Conservation (phyloP, 2,329 filamentous ascomycete species). For the Pezicula rhizophila region DNA sequence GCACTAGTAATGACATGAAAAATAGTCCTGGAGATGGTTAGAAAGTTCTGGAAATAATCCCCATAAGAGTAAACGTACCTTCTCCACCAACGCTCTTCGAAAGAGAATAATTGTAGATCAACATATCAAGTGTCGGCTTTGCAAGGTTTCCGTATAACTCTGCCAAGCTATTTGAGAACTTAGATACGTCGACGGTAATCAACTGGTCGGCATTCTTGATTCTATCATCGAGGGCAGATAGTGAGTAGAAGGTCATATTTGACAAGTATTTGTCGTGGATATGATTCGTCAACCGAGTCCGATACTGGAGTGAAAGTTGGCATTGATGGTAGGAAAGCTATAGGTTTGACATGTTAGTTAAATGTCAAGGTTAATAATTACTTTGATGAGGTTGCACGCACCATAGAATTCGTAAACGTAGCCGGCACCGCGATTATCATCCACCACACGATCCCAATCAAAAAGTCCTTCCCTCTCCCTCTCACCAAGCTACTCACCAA, state of each 20-base stretch:
- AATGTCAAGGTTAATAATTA: not conserved
- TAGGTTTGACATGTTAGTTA: slow-evolving; percentile 7
- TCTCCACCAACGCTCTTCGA: slow-evolving; percentile 95
- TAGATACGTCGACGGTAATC: slow-evolving; percentile 92
- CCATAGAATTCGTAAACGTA: slow-evolving; percentile 98
- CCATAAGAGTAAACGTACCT: slow-evolving; percentile 30
- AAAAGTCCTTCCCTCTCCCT: slow-evolving; percentile 84
- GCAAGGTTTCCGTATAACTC: slow-evolving; percentile 95
- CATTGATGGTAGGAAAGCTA: slow-evolving; percentile 96
- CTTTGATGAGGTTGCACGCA: slow-evolving; percentile 35
- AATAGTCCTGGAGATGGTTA: slow-evolving; percentile 53
- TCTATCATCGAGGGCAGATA: slow-evolving; percentile 89
- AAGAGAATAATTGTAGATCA: slow-evolving; percentile 92
- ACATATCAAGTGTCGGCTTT: slow-evolving; percentile 90
- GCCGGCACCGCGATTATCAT: slow-evolving; percentile 95
- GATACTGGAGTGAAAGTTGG: slow-evolving; percentile 86
- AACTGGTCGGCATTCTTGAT: slow-evolving; percentile 99
- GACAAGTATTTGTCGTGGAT: slow-evolving; percentile 95
- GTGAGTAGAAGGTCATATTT: slow-evolving; percentile 96
- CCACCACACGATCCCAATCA: slow-evolving; percentile 91
- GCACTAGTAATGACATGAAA: slow-evolving; percentile 90
- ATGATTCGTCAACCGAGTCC: slow-evolving; percentile 84
- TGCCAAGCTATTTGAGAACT: slow-evolving; percentile 91
- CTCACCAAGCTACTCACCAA: slow-evolving; percentile 89
- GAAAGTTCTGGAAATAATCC: not conserved